A percentile compares a stretch with the other conserved stretches of the same genome.
These are phyloP conservation scores for Oryza longistaminata DNA, from an alignment of 176 grass and related monocot species.

Conservation along the genomic window DNA sequence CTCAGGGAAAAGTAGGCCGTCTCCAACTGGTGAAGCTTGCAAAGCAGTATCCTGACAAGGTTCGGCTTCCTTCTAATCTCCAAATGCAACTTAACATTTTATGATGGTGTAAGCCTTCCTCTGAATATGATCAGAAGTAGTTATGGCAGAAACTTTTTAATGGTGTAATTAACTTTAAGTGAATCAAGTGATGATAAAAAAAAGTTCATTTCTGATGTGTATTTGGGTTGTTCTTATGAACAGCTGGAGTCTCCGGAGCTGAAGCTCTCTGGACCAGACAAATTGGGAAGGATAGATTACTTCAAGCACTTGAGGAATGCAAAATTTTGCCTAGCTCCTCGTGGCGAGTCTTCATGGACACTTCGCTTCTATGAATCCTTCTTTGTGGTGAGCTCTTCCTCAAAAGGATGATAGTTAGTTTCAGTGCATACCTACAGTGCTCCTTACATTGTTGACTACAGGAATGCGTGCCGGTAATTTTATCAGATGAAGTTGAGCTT, in stretches of 20 bases:
- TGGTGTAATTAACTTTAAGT: not conserved
- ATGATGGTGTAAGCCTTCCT: not conserved
- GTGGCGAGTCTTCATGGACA: slow-evolving; percentile 96
- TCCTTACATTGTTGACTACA: slow-evolving; percentile 50
- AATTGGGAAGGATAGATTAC: slow-evolving; percentile 81
- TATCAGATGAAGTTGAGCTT: slow-evolving; percentile 91
- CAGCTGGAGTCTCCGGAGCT: slow-evolving; percentile 89
- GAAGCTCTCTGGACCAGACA: slow-evolving; percentile 78
- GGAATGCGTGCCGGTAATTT: slow-evolving; percentile 94
- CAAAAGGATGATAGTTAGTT: slow-evolving; percentile 30
- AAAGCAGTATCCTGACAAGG: slow-evolving; percentile 95
- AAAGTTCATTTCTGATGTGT: not conserved
- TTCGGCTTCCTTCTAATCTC: slow-evolving; percentile 40
- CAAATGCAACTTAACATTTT: slow-evolving; percentile 5
- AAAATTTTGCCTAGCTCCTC: slow-evolving; percentile 94
- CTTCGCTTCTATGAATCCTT: slow-evolving; percentile 90
- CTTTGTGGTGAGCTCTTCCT: slow-evolving; percentile 76
- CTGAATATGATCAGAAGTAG: not conserved
- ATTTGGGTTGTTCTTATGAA: slow-evolving; percentile 43
- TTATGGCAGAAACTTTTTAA: not conserved
- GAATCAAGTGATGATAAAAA: not conserved
- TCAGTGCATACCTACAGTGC: not conserved
- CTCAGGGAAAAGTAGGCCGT: slow-evolving; percentile 80
- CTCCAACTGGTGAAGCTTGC: slow-evolving; percentile 82
- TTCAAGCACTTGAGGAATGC: slow-evolving; percentile 96